Percentiles rank a stretch among this genome's conserved stretches.
Evolutionary conservation across 345 rosid species (phyloP).

Genomic region (Diplotaxis tenuifolia): DNA sequence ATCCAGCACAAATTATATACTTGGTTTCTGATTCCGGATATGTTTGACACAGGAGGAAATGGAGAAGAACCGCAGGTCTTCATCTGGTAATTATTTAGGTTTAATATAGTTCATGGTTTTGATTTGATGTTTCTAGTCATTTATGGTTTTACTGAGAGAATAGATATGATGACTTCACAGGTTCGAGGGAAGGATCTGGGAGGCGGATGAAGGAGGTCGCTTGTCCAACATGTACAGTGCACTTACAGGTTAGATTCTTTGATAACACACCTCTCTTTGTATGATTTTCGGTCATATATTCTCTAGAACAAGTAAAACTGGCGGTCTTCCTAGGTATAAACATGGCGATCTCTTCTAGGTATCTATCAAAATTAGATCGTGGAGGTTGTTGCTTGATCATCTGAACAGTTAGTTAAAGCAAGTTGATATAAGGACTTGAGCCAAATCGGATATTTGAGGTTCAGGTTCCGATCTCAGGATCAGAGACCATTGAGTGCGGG

Average conservation of each 20-base stretch:
- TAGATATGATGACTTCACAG: constrained; percentile 36
- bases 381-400: constrained; percentile 1
- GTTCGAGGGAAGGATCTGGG: constrained; percentile 69
- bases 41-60: constrained; percentile 81
- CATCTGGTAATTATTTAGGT: constrained; percentile 49
- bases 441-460: constrained; percentile 42
- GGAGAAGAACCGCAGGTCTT: constrained; percentile 76
- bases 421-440: neutral
- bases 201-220: constrained; percentile 95
- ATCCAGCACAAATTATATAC: neutral
- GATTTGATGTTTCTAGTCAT: neutral
- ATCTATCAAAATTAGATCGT: neutral
- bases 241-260: constrained; percentile 65
- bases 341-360: no score
- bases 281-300: neutral
- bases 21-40: constrained; percentile 18
- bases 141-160: neutral
- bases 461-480: constrained; percentile 97
- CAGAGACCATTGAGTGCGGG: constrained; percentile 98
- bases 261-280: neutral
- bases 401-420: neutral
- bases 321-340: neutral
- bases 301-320: constrained; percentile 5
- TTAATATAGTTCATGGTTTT: neutral
- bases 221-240: constrained; percentile 97